These are phyloP conservation scores for Penicillium sp. DNA, from an alignment of 2,329 filamentous ascomycete genomes.

Conservation along the genomic window DNA sequence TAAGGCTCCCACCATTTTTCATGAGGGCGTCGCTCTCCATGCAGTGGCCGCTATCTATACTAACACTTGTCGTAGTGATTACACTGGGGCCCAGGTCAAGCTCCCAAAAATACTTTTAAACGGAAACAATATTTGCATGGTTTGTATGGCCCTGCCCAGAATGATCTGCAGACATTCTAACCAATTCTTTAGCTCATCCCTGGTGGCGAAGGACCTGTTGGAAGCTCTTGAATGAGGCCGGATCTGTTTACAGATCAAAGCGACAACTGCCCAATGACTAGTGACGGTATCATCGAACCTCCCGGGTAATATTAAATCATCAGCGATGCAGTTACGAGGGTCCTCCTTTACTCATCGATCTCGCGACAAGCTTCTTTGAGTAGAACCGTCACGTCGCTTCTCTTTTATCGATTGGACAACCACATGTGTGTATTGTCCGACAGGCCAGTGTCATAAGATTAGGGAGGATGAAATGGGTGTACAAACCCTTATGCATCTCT, in stretches of 20 bases:
- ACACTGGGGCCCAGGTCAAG: constrained; percentile 84
- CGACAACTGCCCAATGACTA: constrained; percentile 24
- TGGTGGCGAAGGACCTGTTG: constrained; percentile 72
- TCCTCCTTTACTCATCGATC: not conserved
- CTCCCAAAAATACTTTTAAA: constrained; percentile 94
- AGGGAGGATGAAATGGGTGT: not conserved
- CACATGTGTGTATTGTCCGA: not conserved
- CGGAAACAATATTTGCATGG: constrained; percentile 99
- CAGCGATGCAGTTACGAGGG: not conserved
- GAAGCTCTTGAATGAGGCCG: constrained; percentile 31
- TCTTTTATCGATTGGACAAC: not conserved
- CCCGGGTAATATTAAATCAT: constrained; percentile 5
- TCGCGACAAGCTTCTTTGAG: not conserved
- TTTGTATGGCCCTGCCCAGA: constrained; percentile 49
- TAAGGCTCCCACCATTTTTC: constrained; percentile 51
- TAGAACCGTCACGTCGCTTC: not conserved
- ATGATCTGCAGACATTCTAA: not conserved
- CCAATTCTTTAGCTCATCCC: constrained; percentile 67
- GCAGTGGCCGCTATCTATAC: not conserved
- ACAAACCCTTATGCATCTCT: not conserved
- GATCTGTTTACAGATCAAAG: constrained; percentile 1
- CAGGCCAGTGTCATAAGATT: not conserved
- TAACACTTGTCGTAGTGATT: constrained; percentile 68
- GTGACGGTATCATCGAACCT: constrained; percentile 26
- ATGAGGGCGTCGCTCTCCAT: not conserved